A percentile compares a stretch with the other conserved stretches of the same genome.
Conservation (phyloP, 2,329 filamentous ascomycete genomes). For the Colletotrichum acutatum region DNA sequence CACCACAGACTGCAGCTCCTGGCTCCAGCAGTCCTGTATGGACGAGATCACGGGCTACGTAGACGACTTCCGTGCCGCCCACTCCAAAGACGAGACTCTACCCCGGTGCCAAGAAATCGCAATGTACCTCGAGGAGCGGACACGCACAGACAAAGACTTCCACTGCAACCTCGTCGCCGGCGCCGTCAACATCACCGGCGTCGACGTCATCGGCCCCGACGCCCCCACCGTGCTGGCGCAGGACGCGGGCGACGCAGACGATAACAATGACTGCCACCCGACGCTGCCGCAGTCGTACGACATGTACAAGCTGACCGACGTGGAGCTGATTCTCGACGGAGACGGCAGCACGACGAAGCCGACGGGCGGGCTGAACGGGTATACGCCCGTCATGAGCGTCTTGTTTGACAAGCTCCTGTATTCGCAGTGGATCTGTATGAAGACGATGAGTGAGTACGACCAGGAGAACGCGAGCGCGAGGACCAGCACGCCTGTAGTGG, state of each 20-base stretch:
- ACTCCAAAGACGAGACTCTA: constrained; percentile 14
- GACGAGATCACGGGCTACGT: constrained; percentile 36
- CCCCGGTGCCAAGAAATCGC: constrained; percentile 30
- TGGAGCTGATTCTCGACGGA: constrained; percentile 28
- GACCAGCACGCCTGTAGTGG: not conserved
- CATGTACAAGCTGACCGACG: constrained; percentile 28
- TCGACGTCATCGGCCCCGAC: constrained; percentile 26
- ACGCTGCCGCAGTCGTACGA: constrained; percentile 25
- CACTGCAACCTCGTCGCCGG: constrained; percentile 34
- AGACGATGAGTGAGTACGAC: constrained; percentile 33
- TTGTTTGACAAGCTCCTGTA: constrained; percentile 30
- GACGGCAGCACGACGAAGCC: constrained; percentile 10
- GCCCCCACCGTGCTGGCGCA: constrained; percentile 16
- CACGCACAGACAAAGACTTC: constrained; percentile 27
- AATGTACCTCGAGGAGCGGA: constrained; percentile 33
- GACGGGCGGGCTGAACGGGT: constrained; percentile 29
- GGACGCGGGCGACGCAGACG: not conserved
- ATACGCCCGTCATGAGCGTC: constrained; percentile 34
- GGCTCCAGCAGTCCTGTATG: constrained; percentile 36
- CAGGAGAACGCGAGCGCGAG: constrained; percentile 2
- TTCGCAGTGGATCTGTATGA: constrained; percentile 35
- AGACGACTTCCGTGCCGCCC: constrained; percentile 30
- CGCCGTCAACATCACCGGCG: constrained; percentile 31
- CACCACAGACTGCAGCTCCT: constrained; percentile 31
- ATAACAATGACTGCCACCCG: constrained; percentile 20